These are phyloP conservation scores for Blastobotrys raffinosifermentans DNA, from an alignment of 1,139 yeast genomes.

Conservation along the genomic window DNA sequence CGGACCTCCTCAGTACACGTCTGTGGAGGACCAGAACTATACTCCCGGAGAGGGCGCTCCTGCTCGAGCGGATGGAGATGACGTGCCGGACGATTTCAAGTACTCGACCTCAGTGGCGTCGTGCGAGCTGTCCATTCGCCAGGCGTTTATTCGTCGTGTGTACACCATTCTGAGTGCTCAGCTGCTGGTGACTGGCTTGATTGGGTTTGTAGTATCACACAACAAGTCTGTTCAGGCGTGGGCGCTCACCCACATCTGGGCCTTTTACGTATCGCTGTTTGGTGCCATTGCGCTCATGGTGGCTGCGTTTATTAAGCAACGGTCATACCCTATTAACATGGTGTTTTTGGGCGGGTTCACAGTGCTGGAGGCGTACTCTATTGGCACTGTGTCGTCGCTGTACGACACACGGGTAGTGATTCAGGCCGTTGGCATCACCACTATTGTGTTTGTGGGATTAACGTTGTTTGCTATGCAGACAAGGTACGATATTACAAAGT, in stretches of 20 bases:
- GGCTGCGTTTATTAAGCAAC: conserved; percentile 53
- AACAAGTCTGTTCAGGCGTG: conserved; percentile 48
- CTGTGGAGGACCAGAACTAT: background rate
- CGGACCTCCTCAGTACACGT: background rate
- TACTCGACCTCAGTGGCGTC: conserved; percentile 72
- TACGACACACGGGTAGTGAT: conserved; percentile 61
- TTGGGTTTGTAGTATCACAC: conserved; percentile 51
- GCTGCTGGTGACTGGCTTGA: conserved; percentile 52
- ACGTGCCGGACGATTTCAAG: conserved; percentile 67
- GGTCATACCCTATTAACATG: conserved; percentile 59
- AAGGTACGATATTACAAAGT: conserved; percentile 70
- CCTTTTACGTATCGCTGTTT: conserved; percentile 49
- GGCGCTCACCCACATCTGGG: conserved; percentile 58
- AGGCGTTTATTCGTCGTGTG: conserved; percentile 71
- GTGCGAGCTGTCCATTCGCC: conserved; percentile 70
- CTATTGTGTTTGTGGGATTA: conserved; percentile 65
- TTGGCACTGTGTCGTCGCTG: conserved; percentile 63
- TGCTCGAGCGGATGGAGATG: conserved; percentile 25
- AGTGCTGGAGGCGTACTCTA: conserved; percentile 62
- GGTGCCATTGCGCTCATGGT: conserved; percentile 61
- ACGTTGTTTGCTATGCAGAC: conserved; percentile 76
- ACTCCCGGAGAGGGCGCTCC: conserved; percentile 23
- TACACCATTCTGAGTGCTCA: conserved; percentile 67
- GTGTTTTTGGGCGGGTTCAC: conserved; percentile 62
- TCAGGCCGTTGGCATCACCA: conserved; percentile 67